Conservation (phyloP, 2,329 filamentous ascomycete species). For the Cladorrhinum sp. region DNA sequence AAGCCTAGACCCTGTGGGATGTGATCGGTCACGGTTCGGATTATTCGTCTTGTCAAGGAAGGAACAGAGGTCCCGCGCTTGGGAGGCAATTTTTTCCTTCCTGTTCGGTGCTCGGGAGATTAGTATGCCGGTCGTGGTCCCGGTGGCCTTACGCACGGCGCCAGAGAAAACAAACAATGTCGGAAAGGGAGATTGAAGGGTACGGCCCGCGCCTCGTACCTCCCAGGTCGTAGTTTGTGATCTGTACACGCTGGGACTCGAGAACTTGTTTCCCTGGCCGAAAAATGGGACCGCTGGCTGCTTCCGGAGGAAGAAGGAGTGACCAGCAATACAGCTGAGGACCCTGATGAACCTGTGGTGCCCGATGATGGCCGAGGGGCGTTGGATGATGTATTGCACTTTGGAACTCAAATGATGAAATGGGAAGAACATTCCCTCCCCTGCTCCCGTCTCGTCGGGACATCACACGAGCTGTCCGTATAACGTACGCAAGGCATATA, state of each 20-base stretch:
- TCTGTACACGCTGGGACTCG: neutral
- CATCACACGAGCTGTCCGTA: neutral
- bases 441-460: neutral
- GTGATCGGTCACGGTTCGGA: neutral
- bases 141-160: constrained; percentile 7
- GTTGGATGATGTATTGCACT: neutral
- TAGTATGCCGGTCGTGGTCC: constrained; percentile 16
- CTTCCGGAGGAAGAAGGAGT: neutral
- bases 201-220: constrained; percentile 5
- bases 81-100: neutral
- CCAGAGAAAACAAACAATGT: constrained; percentile 6
- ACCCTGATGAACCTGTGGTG: neutral
- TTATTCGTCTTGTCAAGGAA: neutral
- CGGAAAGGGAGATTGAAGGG: constrained; percentile 7
- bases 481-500: neutral
- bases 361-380: neutral
- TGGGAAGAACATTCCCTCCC: neutral
- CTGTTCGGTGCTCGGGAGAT: constrained; percentile 12
- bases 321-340: neutral
- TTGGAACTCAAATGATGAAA: neutral
- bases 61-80: neutral
- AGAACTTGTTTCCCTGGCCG: neutral
- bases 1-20: neutral
- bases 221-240: neutral
- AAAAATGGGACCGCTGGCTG: neutral